A percentile compares a stretch with the other conserved stretches of the same genome.
These are phyloP conservation scores for Kwoniella dejecticola DNA, from an alignment of 768 basidiomycete species.

Conservation along the genomic window DNA sequence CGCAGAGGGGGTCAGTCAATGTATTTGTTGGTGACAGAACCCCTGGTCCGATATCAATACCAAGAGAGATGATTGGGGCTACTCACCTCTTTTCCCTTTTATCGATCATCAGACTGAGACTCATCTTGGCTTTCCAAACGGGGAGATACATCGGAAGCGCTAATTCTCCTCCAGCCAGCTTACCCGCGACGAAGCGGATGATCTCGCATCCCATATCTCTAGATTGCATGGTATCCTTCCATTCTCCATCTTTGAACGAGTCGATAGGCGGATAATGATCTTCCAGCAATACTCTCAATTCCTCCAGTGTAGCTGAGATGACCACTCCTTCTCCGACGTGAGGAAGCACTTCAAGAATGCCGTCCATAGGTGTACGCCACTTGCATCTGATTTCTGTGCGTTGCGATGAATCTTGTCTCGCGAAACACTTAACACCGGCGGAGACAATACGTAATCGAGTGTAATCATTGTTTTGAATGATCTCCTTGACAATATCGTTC, in stretches of 20 bases:
- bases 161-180: constrained; percentile 62
- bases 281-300: constrained; percentile 69
- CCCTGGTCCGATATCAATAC: no score
- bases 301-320: constrained; percentile 62
- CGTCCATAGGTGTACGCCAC: constrained; percentile 72
- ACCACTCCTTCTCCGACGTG: constrained; percentile 70
- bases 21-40: no score
- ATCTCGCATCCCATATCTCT: constrained; percentile 61
- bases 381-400: constrained; percentile 56
- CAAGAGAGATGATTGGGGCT: no score
- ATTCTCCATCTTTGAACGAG: constrained; percentile 40
- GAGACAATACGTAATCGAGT: constrained; percentile 80
- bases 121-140: constrained; percentile 89
- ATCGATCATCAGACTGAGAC: constrained; percentile 88
- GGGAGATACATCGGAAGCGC: constrained; percentile 81
- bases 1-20: no score
- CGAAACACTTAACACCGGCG: constrained; percentile 91
- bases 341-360: constrained; percentile 78
- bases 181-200: constrained; percentile 66
- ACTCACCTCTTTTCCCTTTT: constrained; percentile 90
- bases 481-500: constrained; percentile 77
- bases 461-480: constrained; percentile 80
- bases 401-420: constrained; percentile 74
- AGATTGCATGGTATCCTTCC: constrained; percentile 59
- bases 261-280: constrained; percentile 73